Base-by-base conservation (phyloP, 2,329 filamentous ascomycete genomes). In the Parastagonospora nodorum region DNA sequence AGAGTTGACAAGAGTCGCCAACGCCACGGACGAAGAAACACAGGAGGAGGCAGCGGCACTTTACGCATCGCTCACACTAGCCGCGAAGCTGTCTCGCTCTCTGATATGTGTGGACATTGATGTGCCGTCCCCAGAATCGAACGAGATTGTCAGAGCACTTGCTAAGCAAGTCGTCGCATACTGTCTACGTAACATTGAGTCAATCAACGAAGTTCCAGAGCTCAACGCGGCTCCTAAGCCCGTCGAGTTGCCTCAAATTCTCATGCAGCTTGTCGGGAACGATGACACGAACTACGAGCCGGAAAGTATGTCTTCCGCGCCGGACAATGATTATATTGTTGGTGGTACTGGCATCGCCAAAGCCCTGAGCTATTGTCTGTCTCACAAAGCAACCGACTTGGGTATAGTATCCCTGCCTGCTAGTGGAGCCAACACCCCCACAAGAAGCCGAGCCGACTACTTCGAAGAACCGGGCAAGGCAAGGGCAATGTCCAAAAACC, bases 141-240 rank as follows among this genome's bases (percentile, higher is more conserved):
- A 89, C 47, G 94, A 97, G 70, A 84, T 97, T 19, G 89, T 97
- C 64, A 95, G 92, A 73, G 92, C 92, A 2, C 81, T 97, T 61
- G 92, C 92, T 0, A 95, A 93, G 67, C 92, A 96, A 72, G 89
- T 96, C n/a, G 88, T 97, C 37, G 93, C 91, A 0, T 97, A 97
- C 73, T 96, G 90, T 56, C 81, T 99, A 55, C 86, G 89, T 50
- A 99, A 99, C 64, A 88, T 99, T 79, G 91, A 96, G 71, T 84
- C 83, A 8, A 83, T 88, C 12, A 86, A 90, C 9, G 84, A 91
- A 51, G 80, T 83, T 8, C 86, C 88, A 48, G 81, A 84, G 51
- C 71, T 76, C 14, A 74, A 79, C 39, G 73, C 73, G 11, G 71
- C 71, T 36, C 76, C 78, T n/a, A 80, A 78, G 49, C 76, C 72